Evolutionary conservation across 1,284 basidiomycete species (phyloP).

Genomic region (Pterulicium gracile): DNA sequence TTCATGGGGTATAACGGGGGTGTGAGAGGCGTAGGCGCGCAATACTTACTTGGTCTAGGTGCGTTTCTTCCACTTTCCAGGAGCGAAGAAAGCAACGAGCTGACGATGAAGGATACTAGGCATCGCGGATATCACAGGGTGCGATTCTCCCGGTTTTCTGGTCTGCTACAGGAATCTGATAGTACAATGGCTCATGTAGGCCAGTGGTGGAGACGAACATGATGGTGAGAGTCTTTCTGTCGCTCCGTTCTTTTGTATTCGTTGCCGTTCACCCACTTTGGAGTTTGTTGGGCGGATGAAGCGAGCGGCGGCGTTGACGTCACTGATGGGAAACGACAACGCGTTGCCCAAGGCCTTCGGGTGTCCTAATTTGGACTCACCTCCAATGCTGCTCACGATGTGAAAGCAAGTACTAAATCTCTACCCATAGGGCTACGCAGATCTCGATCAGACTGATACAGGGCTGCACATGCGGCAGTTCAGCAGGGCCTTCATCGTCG

Average conservation of each 20-base stretch:
- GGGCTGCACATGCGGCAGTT: conserved; percentile 76
- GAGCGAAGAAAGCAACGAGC: not conserved
- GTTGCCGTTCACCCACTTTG: too few species aligned
- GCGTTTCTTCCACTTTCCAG: conserved; percentile 14
- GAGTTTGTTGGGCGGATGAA: too few species aligned
- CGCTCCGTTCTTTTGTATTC: too few species aligned
- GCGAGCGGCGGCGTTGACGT: too few species aligned
- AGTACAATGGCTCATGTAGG: conserved; percentile 20
- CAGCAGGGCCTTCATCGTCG: conserved; percentile 69
- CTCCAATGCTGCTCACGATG: too few species aligned
- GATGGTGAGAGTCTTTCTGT: conserved; percentile 48
- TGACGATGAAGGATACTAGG: conserved; percentile 25
- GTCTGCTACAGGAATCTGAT: conserved; percentile 6
- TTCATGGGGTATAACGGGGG: conserved; percentile 17
- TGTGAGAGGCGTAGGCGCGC: conserved; percentile 22
- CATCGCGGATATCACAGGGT: conserved; percentile 72
- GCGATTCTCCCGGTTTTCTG: conserved; percentile 14
- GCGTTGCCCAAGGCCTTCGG: too few species aligned
- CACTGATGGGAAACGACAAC: too few species aligned
- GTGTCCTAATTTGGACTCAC: too few species aligned
- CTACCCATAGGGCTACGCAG: conserved; percentile 56
- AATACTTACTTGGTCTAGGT: conserved; percentile 51
- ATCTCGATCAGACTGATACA: conserved; percentile 56
- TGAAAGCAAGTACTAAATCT: too few species aligned
- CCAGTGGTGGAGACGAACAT: conserved; percentile 71